Base-by-base conservation (phyloP, 306 rosid genomes). In the Inga laurina region DNA sequence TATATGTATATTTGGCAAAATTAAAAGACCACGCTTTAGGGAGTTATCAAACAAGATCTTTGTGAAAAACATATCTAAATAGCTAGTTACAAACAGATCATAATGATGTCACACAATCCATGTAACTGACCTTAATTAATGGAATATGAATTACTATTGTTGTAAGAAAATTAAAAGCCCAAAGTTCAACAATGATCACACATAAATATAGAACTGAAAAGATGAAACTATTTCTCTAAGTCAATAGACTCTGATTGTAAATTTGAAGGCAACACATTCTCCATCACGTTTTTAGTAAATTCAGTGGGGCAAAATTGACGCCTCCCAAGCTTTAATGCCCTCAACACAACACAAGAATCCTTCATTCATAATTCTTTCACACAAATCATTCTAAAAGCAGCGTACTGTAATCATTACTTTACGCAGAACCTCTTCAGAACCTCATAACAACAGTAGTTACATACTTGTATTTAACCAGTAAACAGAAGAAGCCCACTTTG, bases 301-400 rank as follows among this genome's bases (percentile, higher is more conserved):
- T 11, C 68, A 62, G 10, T 62, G 37, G 34, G 34, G 3, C 34
- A 32, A 35, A 54, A 7, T 21, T 44, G 75, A 71, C 0, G 10
- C 54, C 70, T 9, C n/a, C 35, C 14, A 12, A 35, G 54, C 6
- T 27, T 10, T 27, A 61, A 77, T 9, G 54, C 61, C 5, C 30
- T 11, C 30, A 27, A 30, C 27, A 78, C 19, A 32, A 4, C 30
- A 61, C 32, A 80, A 24, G 18, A 81, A 61, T 72, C 64, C 62
- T 71, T 43, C 22, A 37, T 34, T 51, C 27, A 43, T 41, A 44
- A 56, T 32, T 37, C 68, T 75, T 19, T 56, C 48, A 76, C 35
- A 6, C 41, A 37, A 21, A 56, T 9, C 79, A 75, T 75, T 75
- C 44, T 57, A n/a, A 75, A n/a, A 75, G 35, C 51, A 74, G 24